A percentile compares a stretch with the other conserved stretches of the same genome.
Conservation (phyloP, 345 rosid genomes). For the Dimocarpus longan region DNA sequence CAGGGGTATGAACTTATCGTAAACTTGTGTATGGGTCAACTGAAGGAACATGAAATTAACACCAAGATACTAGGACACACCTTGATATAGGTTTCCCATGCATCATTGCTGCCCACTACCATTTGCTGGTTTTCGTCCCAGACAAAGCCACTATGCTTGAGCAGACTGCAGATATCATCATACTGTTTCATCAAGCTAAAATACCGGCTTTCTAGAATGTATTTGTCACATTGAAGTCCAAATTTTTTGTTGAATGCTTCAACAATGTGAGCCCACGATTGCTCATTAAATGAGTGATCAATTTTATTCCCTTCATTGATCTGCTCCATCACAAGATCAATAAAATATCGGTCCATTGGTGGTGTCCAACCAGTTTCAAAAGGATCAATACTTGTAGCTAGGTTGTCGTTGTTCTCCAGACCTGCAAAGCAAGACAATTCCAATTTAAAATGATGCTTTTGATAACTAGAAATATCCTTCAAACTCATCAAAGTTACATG, state of each 20-base stretch:
- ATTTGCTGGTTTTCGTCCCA: slow-evolving; percentile 67
- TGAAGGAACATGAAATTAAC: background rate
- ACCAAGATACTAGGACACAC: slow-evolving; percentile 31
- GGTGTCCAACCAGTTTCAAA: slow-evolving; percentile 55
- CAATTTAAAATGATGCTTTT: background rate
- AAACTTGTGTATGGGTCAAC: background rate
- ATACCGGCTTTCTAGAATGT: slow-evolving; percentile 53
- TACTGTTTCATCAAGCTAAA: slow-evolving; percentile 63
- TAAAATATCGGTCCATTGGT: slow-evolving; percentile 53
- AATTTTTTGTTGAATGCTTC: slow-evolving; percentile 57
- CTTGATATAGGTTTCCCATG: slow-evolving; percentile 65
- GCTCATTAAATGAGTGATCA: slow-evolving; percentile 50
- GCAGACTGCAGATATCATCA: slow-evolving; percentile 54
- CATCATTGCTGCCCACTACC: slow-evolving; percentile 48
- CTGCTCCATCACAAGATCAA: slow-evolving; percentile 66
- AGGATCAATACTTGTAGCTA: slow-evolving; percentile 28
- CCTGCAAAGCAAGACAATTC: slow-evolving; percentile 34
- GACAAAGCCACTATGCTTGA: slow-evolving; percentile 48
- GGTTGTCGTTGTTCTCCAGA: slow-evolving; percentile 37
- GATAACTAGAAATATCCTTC: background rate
- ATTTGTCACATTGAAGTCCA: slow-evolving; percentile 48
- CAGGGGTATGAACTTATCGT: background rate
- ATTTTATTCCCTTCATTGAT: slow-evolving; percentile 44
- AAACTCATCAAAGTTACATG: slow-evolving; percentile 14
- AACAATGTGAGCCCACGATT: slow-evolving; percentile 62